Evolutionary conservation across 768 basidiomycete species (phyloP).

Genomic region (Phaeotremella fagi): DNA sequence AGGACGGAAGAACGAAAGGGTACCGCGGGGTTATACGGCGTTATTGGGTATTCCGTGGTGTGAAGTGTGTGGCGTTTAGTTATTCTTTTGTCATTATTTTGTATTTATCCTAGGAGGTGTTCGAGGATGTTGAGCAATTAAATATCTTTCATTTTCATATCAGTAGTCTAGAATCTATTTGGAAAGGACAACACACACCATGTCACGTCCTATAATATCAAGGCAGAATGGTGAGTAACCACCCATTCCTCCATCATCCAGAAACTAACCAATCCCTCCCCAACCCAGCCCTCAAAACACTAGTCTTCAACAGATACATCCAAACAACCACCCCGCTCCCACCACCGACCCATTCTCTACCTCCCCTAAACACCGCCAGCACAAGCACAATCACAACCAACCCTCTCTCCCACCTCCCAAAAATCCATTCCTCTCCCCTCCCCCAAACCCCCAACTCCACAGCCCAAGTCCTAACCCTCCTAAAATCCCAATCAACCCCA

Average conservation of each 20-base stretch:
- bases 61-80: neutral
- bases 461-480: conserved; percentile 64
- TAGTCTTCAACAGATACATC: conserved; percentile 11
- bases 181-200: no score
- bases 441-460: conserved; percentile 24
- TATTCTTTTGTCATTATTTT: conserved; percentile 16
- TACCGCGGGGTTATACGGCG: conserved; percentile 25
- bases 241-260: no score
- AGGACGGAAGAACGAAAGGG: conserved; percentile 8
- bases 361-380: conserved; percentile 7
- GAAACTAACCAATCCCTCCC: no score
- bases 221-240: no score
- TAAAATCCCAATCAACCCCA: conserved; percentile 70
- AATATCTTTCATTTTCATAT: no score
- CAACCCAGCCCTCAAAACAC: no score
- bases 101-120: neutral
- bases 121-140: no score
- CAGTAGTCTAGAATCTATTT: no score
- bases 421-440: conserved; percentile 20
- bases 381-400: conserved; percentile 14
- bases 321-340: conserved; percentile 37
- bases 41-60: conserved; percentile 2
- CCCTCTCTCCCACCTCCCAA: conserved; percentile 15
- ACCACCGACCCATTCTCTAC: conserved; percentile 19
- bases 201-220: no score